These are phyloP conservation scores for Starmerella bacillaris DNA, from an alignment of 805 yeast species.

Conservation along the genomic window DNA sequence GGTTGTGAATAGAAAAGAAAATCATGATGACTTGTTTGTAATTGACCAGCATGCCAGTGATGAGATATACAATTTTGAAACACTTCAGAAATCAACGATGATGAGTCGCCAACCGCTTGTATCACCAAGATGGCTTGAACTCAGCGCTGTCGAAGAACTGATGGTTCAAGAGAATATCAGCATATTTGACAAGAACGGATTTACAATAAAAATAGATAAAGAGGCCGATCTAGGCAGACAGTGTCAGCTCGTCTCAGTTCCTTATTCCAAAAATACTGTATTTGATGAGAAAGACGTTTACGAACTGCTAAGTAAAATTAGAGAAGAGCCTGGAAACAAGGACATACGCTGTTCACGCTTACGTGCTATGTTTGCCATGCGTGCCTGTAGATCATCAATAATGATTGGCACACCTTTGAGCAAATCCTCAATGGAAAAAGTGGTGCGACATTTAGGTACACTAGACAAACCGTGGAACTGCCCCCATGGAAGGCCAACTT, in stretches of 20 bases:
- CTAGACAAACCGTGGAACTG: constrained; percentile 84
- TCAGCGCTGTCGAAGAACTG: constrained; percentile 65
- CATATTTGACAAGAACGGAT: constrained; percentile 60
- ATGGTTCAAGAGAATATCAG: constrained; percentile 41
- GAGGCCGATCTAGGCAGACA: constrained; percentile 38
- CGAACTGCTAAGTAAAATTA: constrained; percentile 55
- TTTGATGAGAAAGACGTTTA: constrained; percentile 51
- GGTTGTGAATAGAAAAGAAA: constrained; percentile 31
- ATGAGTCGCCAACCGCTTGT: constrained; percentile 60
- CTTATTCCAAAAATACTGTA: constrained; percentile 49
- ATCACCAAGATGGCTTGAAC: constrained; percentile 35
- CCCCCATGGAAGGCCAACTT: constrained; percentile 96
- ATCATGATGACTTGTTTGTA: constrained; percentile 49
- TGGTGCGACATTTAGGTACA: constrained; percentile 48
- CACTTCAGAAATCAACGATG: constrained; percentile 34
- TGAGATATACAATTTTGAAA: constrained; percentile 82
- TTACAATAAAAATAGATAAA: constrained; percentile 36
- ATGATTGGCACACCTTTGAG: constrained; percentile 76
- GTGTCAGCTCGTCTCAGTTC: constrained; percentile 43
- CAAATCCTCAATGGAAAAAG: constrained; percentile 39
- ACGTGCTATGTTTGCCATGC: constrained; percentile 72
- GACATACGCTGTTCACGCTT: constrained; percentile 54
- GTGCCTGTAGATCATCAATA: constrained; percentile 84
- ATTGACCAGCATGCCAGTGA: constrained; percentile 97
- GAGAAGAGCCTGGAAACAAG: constrained; percentile 33